phyloP scores from a whole-genome alignment of 2,329 filamentous ascomycete genomes.

The Paradendryphiella salina region DNA sequence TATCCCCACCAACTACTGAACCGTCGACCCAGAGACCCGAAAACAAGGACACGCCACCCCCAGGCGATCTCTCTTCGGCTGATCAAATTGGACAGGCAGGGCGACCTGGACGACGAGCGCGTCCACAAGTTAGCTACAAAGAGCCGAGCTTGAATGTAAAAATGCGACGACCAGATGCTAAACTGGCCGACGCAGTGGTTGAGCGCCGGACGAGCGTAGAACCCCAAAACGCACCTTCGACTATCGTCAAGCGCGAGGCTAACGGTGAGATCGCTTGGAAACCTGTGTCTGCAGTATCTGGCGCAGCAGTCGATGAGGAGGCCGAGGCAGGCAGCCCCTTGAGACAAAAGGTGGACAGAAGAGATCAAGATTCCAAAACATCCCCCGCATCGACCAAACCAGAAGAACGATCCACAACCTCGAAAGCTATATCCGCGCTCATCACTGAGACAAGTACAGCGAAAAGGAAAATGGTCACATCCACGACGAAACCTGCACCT shows the following conservation, averaged over 20 bases:
- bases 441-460: conserved; percentile 36
- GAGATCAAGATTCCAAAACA: conserved; percentile 26
- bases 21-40: conserved; percentile 46
- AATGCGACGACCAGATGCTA: conserved; percentile 54
- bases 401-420: conserved; percentile 33
- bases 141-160: conserved; percentile 55
- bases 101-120: conserved; percentile 51
- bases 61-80: conserved; percentile 44
- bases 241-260: conserved; percentile 37
- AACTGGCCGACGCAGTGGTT: conserved; percentile 52
- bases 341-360: conserved; percentile 40
- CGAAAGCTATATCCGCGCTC: conserved; percentile 41
- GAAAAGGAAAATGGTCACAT: conserved; percentile 25
- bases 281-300: conserved; percentile 24
- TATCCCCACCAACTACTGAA: conserved; percentile 52
- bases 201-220: conserved; percentile 35
- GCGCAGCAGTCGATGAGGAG: conserved; percentile 30
- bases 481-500: conserved; percentile 1
- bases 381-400: conserved; percentile 18
- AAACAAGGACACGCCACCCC: conserved; percentile 51
- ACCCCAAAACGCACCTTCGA: conserved; percentile 25
- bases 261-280: conserved; percentile 36
- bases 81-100: conserved; percentile 41
- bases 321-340: conserved; percentile 42
- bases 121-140: conserved; percentile 54